These are phyloP conservation scores for Talaromyces sp. DNA, from an alignment of 2,329 filamentous ascomycete genomes.

Conservation along the genomic window DNA sequence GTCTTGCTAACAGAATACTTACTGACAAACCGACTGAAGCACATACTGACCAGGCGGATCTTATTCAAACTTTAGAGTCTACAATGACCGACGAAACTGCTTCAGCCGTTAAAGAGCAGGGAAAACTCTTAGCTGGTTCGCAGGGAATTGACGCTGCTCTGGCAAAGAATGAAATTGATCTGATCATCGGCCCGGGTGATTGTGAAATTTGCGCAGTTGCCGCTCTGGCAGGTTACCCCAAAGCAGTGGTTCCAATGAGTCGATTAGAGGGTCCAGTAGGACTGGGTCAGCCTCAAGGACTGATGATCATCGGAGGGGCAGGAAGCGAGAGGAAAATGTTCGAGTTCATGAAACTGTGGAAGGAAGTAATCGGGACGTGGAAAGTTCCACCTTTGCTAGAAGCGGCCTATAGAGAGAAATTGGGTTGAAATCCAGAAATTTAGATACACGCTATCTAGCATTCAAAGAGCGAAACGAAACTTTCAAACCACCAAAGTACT, in stretches of 20 bases:
- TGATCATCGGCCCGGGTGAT: slow-evolving; percentile 14
- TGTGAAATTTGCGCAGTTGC: slow-evolving; percentile 8
- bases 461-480: not conserved
- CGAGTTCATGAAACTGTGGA: slow-evolving; percentile 14
- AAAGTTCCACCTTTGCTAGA: slow-evolving; percentile 10
- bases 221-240: slow-evolving; percentile 12
- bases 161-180: slow-evolving; percentile 7
- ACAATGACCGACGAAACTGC: slow-evolving; percentile 8
- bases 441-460: not conserved
- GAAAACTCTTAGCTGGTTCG: not conserved
- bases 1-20: not conserved
- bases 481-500: not conserved
- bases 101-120: slow-evolving; percentile 1
- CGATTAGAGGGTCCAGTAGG: slow-evolving; percentile 5
- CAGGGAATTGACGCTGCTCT: slow-evolving; percentile 13
- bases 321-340: slow-evolving; percentile 6
- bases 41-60: slow-evolving; percentile 6
- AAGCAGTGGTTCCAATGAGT: slow-evolving; percentile 15
- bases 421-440: not conserved
- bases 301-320: slow-evolving; percentile 10
- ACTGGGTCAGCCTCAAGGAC: slow-evolving; percentile 9
- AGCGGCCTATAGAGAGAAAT: not conserved
- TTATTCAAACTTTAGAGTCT: slow-evolving; percentile 6
- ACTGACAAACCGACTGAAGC: not conserved
- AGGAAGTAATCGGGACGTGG: slow-evolving; percentile 9